Evolutionary conservation across 176 grass and related monocot genomes (phyloP).

Genomic region (Leersia perrieri): DNA sequence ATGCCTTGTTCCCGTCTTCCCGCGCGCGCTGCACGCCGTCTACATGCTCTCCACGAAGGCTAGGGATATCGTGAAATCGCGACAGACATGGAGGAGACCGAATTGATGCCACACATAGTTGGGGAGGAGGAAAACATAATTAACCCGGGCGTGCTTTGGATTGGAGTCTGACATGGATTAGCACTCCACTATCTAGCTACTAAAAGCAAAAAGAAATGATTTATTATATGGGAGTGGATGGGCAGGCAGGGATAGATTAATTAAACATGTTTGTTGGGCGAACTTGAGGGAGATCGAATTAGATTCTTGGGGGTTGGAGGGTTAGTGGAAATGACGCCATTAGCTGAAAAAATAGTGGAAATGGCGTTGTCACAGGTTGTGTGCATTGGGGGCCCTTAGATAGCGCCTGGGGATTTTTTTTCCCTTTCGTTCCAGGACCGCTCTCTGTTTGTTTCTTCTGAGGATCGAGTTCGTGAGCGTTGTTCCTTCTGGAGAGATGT

Average conservation of each 20-base stretch:
- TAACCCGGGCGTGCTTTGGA: neutral
- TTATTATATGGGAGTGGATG: neutral
- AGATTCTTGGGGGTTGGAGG: conserved; percentile 17
- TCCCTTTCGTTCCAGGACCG: neutral
- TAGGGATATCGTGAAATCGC: neutral
- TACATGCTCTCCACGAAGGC: neutral
- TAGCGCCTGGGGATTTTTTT: neutral
- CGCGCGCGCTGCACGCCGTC: too few relatives aligned
- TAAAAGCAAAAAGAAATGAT: neutral
- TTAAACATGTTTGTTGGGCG: conserved; percentile 6
- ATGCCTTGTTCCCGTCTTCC: too few relatives aligned
- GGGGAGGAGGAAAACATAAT: neutral
- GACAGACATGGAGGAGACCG: neutral
- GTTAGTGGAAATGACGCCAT: neutral
- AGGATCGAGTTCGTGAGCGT: neutral
- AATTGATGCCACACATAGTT: neutral
- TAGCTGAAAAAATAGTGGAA: neutral
- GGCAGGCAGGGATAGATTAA: neutral
- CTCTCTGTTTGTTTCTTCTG: conserved; percentile 1
- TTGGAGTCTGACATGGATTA: conserved; percentile 35
- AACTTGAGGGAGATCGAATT: neutral
- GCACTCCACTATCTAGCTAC: neutral
- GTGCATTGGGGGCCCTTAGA: neutral
- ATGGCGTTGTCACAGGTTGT: neutral
- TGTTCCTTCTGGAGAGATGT: neutral